A percentile compares a stretch with the other conserved stretches of the same genome.
Evolutionary conservation across 768 basidiomycete species (phyloP).

Genomic region (Dioszegia hungarica): DNA sequence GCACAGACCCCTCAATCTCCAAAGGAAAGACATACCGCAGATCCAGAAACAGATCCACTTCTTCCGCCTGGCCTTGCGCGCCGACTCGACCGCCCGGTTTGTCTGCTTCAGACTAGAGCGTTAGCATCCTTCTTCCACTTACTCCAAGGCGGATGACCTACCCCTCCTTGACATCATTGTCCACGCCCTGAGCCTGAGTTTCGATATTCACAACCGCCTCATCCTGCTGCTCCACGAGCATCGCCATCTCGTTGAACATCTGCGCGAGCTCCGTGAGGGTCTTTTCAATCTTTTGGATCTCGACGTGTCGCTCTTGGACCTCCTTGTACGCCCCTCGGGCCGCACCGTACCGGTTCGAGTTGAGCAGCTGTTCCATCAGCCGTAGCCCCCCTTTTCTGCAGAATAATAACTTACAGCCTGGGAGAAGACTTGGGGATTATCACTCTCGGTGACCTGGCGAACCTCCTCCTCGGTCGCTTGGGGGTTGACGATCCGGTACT

Average conservation of each 20-base stretch:
- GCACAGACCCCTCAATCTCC: not conserved
- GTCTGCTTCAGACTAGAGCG: constrained; percentile 71
- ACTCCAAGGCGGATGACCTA: constrained; percentile 50
- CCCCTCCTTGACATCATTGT: constrained; percentile 68
- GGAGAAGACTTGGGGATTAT: constrained; percentile 68
- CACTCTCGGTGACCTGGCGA: constrained; percentile 65
- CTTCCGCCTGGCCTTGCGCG: constrained; percentile 84
- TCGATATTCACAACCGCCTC: constrained; percentile 66
- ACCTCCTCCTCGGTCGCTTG: constrained; percentile 79
- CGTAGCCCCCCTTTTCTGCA: too few relatives aligned
- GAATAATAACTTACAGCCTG: constrained; percentile 49
- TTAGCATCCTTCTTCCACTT: not conserved
- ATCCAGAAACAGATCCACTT: constrained; percentile 87
- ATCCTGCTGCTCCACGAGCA: constrained; percentile 73
- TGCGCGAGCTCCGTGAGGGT: constrained; percentile 85
- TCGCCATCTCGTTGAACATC: constrained; percentile 83
- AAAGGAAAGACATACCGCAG: constrained; percentile 24
- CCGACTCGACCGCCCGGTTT: constrained; percentile 77
- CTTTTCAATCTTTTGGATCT: constrained; percentile 75
- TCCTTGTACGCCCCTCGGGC: constrained; percentile 76
- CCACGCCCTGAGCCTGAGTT: constrained; percentile 59
- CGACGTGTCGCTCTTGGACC: constrained; percentile 81
- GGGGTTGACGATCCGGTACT: constrained; percentile 62
- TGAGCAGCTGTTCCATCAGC: constrained; percentile 56
- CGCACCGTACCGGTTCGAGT: constrained; percentile 76